Percentiles rank a stretch among this genome's conserved stretches.
These are phyloP conservation scores for Roridomyces roridus DNA, from an alignment of 768 basidiomycete species.

Conservation along the genomic window DNA sequence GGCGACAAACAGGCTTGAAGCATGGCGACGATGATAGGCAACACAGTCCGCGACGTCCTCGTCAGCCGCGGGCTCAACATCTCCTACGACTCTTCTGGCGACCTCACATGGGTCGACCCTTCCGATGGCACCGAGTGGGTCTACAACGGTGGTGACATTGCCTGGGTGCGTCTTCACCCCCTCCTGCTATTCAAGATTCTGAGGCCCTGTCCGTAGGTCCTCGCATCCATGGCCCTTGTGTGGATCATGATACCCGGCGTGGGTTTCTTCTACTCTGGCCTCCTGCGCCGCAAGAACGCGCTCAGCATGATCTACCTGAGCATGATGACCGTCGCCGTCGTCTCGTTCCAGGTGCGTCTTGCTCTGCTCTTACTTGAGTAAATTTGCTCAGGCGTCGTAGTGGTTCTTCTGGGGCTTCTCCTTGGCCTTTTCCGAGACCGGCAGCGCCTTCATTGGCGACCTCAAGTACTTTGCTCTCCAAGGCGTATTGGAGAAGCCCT, in stretches of 20 bases:
- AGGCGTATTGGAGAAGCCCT: constrained; percentile 76
- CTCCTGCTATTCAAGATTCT: not conserved
- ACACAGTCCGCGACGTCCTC: not conserved
- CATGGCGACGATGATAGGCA: not conserved
- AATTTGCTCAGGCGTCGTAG: no score
- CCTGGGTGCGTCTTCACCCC: constrained; percentile 42
- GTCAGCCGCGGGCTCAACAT: constrained; percentile 19
- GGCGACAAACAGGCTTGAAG: not conserved
- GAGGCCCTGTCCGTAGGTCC: constrained; percentile 41
- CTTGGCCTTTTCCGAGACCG: constrained; percentile 85
- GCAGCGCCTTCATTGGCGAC: constrained; percentile 80
- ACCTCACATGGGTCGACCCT: constrained; percentile 20
- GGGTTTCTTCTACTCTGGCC: constrained; percentile 89
- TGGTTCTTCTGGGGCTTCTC: constrained; percentile 99
- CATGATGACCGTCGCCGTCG: constrained; percentile 78
- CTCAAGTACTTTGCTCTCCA: constrained; percentile 88
- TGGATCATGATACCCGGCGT: constrained; percentile 88
- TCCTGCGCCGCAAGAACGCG: constrained; percentile 92
- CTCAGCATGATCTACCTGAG: constrained; percentile 87
- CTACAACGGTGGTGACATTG: constrained; percentile 59
- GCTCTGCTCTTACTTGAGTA: no score
- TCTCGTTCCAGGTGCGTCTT: constrained; percentile 79
- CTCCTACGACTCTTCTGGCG: constrained; percentile 16
- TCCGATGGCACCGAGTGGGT: not conserved
- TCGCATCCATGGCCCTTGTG: constrained; percentile 80